These are phyloP conservation scores for Hemisphaericaspora lyxosophila DNA, from an alignment of 1,139 yeast species.

Conservation along the genomic window DNA sequence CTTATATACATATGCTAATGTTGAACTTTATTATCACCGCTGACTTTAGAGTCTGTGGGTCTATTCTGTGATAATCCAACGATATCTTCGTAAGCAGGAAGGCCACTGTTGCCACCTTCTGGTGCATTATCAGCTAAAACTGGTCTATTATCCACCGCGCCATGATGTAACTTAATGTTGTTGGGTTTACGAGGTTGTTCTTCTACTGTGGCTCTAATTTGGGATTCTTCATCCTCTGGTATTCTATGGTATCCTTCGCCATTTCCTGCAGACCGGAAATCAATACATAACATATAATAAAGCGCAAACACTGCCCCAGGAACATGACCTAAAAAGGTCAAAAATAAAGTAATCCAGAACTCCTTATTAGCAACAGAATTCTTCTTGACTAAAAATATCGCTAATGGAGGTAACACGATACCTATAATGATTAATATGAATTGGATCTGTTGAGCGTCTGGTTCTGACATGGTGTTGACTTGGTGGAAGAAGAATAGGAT, in stretches of 20 bases:
- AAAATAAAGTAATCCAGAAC: constrained; percentile 32
- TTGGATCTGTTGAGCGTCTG: constrained; percentile 14
- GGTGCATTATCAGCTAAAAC: not conserved
- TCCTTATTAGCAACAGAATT: constrained; percentile 34
- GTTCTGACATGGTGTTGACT: constrained; percentile 1
- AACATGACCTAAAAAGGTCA: constrained; percentile 39
- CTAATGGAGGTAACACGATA: constrained; percentile 41
- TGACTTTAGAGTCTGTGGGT: constrained; percentile 9
- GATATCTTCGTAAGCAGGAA: constrained; percentile 32
- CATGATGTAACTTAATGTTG: not conserved
- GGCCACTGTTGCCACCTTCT: constrained; percentile 11
- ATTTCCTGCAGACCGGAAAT: constrained; percentile 18
- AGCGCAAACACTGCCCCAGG: constrained; percentile 39
- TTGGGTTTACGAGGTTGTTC: constrained; percentile 9
- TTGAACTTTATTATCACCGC: constrained; percentile 30
- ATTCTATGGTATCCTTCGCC: constrained; percentile 11
- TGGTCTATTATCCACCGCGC: not conserved
- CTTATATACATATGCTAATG: constrained; percentile 11
- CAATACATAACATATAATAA: constrained; percentile 28
- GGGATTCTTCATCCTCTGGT: constrained; percentile 13
- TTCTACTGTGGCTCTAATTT: constrained; percentile 9
- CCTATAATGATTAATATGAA: constrained; percentile 33
- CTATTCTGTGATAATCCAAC: constrained; percentile 14
- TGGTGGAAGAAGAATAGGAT: too few species aligned
- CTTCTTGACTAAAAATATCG: constrained; percentile 31